Evolutionary conservation across 2,329 filamentous ascomycete species (phyloP).

Genomic region (Talaromyces pinophilus): DNA sequence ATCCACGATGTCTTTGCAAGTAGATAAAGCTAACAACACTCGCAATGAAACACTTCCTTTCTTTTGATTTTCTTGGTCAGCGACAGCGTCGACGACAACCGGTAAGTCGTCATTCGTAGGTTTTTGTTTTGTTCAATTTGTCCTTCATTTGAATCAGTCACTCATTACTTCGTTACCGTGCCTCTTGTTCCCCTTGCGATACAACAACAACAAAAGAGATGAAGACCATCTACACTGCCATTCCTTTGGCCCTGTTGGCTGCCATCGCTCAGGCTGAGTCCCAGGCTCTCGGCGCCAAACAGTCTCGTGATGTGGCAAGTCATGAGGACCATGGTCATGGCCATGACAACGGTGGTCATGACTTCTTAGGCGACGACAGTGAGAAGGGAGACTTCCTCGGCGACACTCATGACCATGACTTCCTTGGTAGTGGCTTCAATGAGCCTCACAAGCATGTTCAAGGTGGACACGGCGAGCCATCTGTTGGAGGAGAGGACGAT

Average conservation of each 20-base stretch:
- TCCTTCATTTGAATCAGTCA: conserved; percentile 23
- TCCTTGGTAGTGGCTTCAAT: conserved; percentile 16
- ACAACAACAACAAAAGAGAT: conserved; percentile 27
- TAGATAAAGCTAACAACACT: conserved; percentile 21
- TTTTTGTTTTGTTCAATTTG: conserved; percentile 19
- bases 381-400: conserved; percentile 18
- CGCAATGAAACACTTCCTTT: not conserved
- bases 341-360: conserved; percentile 6
- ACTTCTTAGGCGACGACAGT: conserved; percentile 17
- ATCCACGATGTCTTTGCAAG: conserved; percentile 9
- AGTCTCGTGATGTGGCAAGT: conserved; percentile 2
- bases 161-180: conserved; percentile 18
- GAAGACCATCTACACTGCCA: conserved; percentile 40
- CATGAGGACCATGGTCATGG: not conserved
- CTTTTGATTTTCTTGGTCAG: conserved; percentile 16
- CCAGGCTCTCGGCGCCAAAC: conserved; percentile 13
- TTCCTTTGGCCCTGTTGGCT: conserved; percentile 40
- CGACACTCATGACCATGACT: conserved; percentile 17
- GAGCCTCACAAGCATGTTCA: conserved; percentile 4
- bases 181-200: conserved; percentile 17
- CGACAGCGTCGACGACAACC: conserved; percentile 20
- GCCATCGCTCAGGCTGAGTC: conserved; percentile 34
- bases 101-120: conserved; percentile 17
- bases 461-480: not conserved
- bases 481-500: not conserved